Percentiles rank a stretch among this genome's conserved stretches.
Conservation (phyloP, 2,329 filamentous ascomycete species). For the Ascocoryne sarcoides region DNA sequence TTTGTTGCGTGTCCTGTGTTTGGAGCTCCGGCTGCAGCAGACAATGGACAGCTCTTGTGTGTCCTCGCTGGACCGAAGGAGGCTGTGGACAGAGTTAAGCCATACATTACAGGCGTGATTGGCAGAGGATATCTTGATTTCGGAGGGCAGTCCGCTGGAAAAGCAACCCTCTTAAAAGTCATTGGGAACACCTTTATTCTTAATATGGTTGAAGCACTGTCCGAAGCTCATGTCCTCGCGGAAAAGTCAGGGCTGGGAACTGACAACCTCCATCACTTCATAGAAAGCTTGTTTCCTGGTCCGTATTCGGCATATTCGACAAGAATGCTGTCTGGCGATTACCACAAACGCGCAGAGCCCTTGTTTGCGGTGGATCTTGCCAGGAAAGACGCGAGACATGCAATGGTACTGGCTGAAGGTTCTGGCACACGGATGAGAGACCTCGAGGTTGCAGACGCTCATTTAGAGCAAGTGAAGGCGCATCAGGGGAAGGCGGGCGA, state of each 20-base stretch:
- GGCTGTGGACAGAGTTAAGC: slow-evolving; percentile 54
- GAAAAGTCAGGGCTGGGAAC: slow-evolving; percentile 72
- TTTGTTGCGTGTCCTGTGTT: slow-evolving; percentile 71
- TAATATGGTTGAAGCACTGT: slow-evolving; percentile 62
- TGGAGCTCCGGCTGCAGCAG: slow-evolving; percentile 61
- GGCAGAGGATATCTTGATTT: slow-evolving; percentile 63
- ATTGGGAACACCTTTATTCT: slow-evolving; percentile 82
- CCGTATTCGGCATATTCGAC: slow-evolving; percentile 66
- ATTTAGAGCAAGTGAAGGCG: slow-evolving; percentile 61
- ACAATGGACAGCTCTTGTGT: slow-evolving; percentile 60
- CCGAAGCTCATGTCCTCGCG: slow-evolving; percentile 69
- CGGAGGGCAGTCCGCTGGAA: slow-evolving; percentile 56
- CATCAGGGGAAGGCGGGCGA: slow-evolving; percentile 65
- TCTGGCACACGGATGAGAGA: slow-evolving; percentile 55
- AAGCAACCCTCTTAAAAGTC: slow-evolving; percentile 62
- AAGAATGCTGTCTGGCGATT: slow-evolving; percentile 68
- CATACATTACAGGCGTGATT: slow-evolving; percentile 67
- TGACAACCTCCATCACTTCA: slow-evolving; percentile 59
- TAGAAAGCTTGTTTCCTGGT: slow-evolving; percentile 67
- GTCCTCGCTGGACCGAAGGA: slow-evolving; percentile 59
- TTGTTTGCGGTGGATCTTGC: slow-evolving; percentile 77
- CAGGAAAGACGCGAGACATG: slow-evolving; percentile 73
- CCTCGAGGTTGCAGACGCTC: slow-evolving; percentile 57
- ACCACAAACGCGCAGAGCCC: slow-evolving; percentile 68
- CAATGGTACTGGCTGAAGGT: slow-evolving; percentile 53